Base-by-base conservation (phyloP, 208 protist genomes). In the Leishmania guyanensis region DNA sequence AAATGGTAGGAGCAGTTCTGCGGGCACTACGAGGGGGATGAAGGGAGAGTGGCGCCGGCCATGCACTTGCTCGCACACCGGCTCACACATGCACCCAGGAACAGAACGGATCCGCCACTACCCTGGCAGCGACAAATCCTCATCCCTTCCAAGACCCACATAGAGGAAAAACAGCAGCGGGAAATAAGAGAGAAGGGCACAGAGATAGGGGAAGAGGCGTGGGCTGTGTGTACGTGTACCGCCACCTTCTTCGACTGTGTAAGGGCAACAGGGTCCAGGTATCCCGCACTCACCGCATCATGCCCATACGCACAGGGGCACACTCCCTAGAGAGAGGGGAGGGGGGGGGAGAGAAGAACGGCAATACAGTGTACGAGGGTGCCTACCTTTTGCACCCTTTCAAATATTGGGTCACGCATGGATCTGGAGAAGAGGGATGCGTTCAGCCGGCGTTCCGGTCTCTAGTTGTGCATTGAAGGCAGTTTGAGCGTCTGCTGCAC, bases 401-500 rank as follows among this genome's bases (percentile, higher is more conserved):
- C 29, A 33, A 60, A 9, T 26, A 0, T 36, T 14, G 9, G 3
- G 14, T 68, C 26, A 50, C 54, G 39, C 56, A 5, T 10, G 3
- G 29, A 46, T 70, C 6, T n/a, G 33, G 16, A 86, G 8, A 36
- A 86, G 78, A 2, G 82, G 82, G 3, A 82, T 54, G 48, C 48
- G 39, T 62, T 86, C 82, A 29, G 72, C 82, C 12, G 78, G 78
- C 2, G 77, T 75, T 16, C 73, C 82, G 56, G 72, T 77, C 48
- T 77, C 71, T 9, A 64, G 9, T n/a, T 36, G 73, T 6, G 54
- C 72, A 26, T 81, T 62, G 29, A 86, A 64, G 33, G 65, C 65
- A 5, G 65, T n/a, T n/a, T 79, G 78, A 29, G 69, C 75, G 29
- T 80, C 82, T 2, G 82, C 72, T 20, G 75, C 5, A 53, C 50